Evolutionary conservation across 2,329 filamentous ascomycete species (phyloP), one percentile per base, ranked within the genome.

Genomic region (Coniochaeta sp.): DNA sequence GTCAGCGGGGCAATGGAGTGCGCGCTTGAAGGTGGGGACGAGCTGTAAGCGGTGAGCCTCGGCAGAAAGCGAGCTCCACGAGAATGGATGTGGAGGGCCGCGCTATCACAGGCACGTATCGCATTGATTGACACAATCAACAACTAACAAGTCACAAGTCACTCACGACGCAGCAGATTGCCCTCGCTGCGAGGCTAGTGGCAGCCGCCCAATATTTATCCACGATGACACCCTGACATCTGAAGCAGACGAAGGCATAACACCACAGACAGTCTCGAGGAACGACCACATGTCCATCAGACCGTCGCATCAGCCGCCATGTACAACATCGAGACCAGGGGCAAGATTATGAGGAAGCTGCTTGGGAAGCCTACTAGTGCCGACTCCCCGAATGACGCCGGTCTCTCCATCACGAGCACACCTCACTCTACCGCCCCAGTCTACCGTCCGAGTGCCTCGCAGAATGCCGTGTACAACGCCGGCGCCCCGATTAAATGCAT

Each of bases 341-440:
- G 73, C 55, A 77, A 71, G 66, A 79, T 80, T 56, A 81, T 83
- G 75, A 77, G 79, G 63, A 79, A 81, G 69, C 74, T 83, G 22
- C 75, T 83, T 28, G 79, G 79, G 63, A 79, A 79, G 60, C 67
- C 71, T 53, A 65, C 72, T 26, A 68, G 71, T 57, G 74, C 79
- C 55, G 45, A 48, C 18, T 48, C 45, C 9, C 70, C 75, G 55
- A 63, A 71, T 52, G 74, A 71, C 55, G 69, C 75, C 57, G 1
- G 64, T 71, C 13, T 68, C 40, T 70, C 67, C 54, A 64, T 77
- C 52, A 72, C 77, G 52, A 74, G 71, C 60, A 75, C 77, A 3
- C 70, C 71, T 1, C 63, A 63, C 24, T 58, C 64, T 24, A n/a
- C 20, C 2, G 61, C 68, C 6, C 63, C 71, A 50, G 62, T 73